These are phyloP conservation scores for Echites panduratus DNA, from an alignment of 257 asterid genomes.

Conservation along the genomic window DNA sequence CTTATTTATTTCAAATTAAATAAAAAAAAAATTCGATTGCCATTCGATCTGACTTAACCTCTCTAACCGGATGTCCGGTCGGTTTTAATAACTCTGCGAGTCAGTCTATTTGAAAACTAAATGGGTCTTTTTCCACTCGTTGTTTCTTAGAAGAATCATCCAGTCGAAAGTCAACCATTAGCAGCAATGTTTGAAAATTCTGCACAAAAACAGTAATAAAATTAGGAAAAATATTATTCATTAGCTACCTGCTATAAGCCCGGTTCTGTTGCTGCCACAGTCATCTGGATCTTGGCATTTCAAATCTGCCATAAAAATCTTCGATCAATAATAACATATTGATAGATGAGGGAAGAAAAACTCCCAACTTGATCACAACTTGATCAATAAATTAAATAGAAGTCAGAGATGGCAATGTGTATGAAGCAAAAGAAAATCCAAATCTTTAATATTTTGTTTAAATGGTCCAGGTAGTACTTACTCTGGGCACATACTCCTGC, in stretches of 20 bases:
- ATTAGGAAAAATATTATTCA: background rate
- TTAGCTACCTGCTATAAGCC: slow-evolving; percentile 64
- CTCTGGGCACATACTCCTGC: slow-evolving; percentile 54
- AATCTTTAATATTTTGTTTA: too few relatives aligned
- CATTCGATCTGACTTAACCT: too few relatives aligned
- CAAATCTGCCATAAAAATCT: slow-evolving; percentile 30
- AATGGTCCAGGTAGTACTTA: slow-evolving; percentile 7
- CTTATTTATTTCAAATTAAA: too few relatives aligned
- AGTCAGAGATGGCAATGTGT: too few relatives aligned
- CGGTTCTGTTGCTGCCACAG: slow-evolving; percentile 47
- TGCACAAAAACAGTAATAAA: background rate
- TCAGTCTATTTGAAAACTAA: too few relatives aligned
- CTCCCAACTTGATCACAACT: too few relatives aligned
- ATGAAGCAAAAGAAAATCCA: too few relatives aligned
- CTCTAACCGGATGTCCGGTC: too few relatives aligned
- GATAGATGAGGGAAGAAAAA: background rate
- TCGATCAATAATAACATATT: background rate
- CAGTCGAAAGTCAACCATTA: background rate
- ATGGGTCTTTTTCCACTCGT: too few relatives aligned
- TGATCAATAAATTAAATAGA: too few relatives aligned
- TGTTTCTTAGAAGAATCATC: background rate
- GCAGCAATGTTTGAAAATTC: background rate
- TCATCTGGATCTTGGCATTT: slow-evolving; percentile 56
- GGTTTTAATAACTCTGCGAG: too few relatives aligned
- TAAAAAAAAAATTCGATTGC: too few relatives aligned